Evolutionary conservation across 129 eudicot genomes (phyloP).

Genomic region (Tagetes erecta): DNA sequence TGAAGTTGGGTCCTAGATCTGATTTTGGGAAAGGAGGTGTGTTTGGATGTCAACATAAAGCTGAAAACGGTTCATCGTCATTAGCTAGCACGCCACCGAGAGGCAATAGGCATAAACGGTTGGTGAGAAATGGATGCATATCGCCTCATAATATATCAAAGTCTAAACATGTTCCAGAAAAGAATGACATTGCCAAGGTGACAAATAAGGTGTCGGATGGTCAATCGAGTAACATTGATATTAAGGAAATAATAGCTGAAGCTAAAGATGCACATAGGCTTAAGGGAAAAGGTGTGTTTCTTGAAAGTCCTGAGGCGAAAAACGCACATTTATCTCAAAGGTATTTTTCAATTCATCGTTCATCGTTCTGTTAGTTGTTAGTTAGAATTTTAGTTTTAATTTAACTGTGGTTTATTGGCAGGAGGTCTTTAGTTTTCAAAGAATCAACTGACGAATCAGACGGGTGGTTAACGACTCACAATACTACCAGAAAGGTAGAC

Average conservation of each 20-base stretch:
- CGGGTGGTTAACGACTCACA: conserved; percentile 68
- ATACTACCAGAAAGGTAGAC: conserved; percentile 34
- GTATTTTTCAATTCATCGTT: conserved; percentile 26
- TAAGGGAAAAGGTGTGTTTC: conserved; percentile 56
- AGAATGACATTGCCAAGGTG: conserved; percentile 25
- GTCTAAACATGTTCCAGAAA: conserved; percentile 43
- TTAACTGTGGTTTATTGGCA: conserved; percentile 32
- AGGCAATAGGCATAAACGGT: conserved; percentile 50
- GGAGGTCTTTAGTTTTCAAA: conserved; percentile 40
- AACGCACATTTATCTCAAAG: conserved; percentile 42
- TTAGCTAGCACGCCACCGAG: conserved; percentile 36
- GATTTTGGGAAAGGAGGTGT: conserved; percentile 33
- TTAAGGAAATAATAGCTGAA: conserved; percentile 49
- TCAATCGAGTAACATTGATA: conserved; percentile 30
- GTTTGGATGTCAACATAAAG: conserved; percentile 29
- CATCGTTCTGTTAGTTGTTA: not conserved
- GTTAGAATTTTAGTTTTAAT: not conserved
- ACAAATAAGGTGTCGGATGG: conserved; percentile 22
- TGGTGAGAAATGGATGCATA: conserved; percentile 75
- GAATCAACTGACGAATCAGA: conserved; percentile 38
- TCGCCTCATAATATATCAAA: conserved; percentile 73
- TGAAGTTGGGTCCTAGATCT: conserved; percentile 33
- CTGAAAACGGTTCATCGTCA: conserved; percentile 31
- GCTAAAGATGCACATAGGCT: conserved; percentile 31
- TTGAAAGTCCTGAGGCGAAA: conserved; percentile 38